Conservation (phyloP, 768 basidiomycete genomes). For the Lactarius quietus region DNA sequence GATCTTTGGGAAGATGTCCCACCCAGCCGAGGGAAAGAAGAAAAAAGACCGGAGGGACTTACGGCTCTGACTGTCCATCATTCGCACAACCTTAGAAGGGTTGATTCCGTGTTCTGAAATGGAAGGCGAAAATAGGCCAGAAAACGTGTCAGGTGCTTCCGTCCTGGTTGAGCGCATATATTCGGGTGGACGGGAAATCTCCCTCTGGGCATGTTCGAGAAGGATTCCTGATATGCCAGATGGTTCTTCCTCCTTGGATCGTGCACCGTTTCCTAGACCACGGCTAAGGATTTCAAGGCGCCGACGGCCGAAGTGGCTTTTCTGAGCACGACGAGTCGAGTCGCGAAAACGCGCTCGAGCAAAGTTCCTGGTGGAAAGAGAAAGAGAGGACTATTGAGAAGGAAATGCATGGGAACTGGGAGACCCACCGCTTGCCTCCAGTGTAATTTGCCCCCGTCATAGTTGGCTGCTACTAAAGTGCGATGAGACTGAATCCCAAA, state of each 20-base stretch:
- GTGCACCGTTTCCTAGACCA: slow-evolving; percentile 4
- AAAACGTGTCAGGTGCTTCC: background rate
- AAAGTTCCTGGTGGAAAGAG: slow-evolving; percentile 16
- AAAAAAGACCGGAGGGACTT: background rate
- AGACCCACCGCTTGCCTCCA: slow-evolving; percentile 22
- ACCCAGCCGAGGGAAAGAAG: background rate
- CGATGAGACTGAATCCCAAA: background rate
- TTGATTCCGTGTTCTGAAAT: background rate
- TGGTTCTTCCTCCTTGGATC: background rate
- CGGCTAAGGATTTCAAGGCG: slow-evolving; percentile 23
- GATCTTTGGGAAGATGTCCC: slow-evolving; percentile 8
- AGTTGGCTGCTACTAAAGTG: background rate
- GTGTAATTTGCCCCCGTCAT: slow-evolving; percentile 27
- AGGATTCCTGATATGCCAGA: slow-evolving; percentile 4
- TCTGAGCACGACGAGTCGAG: slow-evolving; percentile 21
- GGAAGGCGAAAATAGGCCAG: background rate
- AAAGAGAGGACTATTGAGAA: background rate
- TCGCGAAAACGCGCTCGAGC: slow-evolving; percentile 25
- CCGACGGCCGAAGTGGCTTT: slow-evolving; percentile 25
- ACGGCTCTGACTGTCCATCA: background rate
- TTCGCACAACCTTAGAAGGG: background rate
- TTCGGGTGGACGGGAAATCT: background rate
- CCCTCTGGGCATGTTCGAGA: slow-evolving; percentile 20
- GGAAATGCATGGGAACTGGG: too few relatives aligned
- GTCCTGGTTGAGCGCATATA: background rate